A percentile compares a stretch with the other conserved stretches of the same genome.
Evolutionary conservation across 78 protist genomes (phyloP).

Genomic region (Diacronema lutheri): DNA sequence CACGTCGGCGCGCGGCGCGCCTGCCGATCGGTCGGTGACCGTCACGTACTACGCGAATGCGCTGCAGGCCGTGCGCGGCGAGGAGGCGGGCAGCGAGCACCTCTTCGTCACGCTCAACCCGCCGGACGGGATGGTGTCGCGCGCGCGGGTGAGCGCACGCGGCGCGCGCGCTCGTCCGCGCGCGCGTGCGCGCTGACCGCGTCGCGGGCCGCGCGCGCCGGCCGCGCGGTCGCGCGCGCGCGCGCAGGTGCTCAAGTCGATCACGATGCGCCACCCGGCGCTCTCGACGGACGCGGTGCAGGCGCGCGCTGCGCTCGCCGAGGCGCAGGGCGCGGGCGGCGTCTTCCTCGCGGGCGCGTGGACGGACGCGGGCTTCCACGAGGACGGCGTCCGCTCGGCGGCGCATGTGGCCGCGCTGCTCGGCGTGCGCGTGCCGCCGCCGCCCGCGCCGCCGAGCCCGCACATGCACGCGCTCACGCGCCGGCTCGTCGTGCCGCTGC

Average conservation of each 20-base stretch:
- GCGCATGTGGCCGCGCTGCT: not conserved
- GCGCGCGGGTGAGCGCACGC: no score
- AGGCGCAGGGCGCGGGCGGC: not conserved
- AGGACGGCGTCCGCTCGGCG: slow-evolving; percentile 35
- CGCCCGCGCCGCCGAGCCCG: not conserved
- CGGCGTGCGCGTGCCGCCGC: not conserved
- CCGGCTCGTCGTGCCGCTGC: not conserved
- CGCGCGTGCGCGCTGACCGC: no score
- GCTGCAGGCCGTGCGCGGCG: slow-evolving; percentile 18
- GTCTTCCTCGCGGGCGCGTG: slow-evolving; percentile 26
- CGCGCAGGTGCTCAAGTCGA: not conserved
- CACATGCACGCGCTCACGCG: not conserved
- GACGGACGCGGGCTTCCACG: slow-evolving; percentile 41
- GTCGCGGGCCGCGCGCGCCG: not conserved
- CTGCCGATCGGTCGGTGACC: slow-evolving; percentile 4
- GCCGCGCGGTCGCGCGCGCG: no score
- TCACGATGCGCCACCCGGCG: not conserved
- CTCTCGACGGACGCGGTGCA: not conserved
- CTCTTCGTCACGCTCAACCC: slow-evolving; percentile 37
- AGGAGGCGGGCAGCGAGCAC: not conserved
- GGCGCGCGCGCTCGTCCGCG: no score
- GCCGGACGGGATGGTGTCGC: not conserved
- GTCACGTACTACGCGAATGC: slow-evolving; percentile 23
- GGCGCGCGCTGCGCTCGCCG: not conserved
- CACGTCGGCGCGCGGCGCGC: no score